Conservation (phyloP, 148 eudicot species). For the Heliamphora exappendiculata region DNA sequence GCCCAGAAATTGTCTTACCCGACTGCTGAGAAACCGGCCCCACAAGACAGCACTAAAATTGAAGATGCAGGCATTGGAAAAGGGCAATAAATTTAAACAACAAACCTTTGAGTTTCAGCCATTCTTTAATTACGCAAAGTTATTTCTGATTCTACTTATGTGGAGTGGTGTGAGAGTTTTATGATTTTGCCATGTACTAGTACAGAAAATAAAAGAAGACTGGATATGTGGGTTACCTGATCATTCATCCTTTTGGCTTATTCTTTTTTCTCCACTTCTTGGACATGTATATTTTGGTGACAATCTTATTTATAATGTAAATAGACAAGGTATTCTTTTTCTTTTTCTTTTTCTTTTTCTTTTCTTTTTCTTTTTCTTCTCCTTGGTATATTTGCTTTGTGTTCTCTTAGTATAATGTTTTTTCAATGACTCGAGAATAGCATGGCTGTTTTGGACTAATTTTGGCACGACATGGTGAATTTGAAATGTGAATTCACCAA, state of each 20-base stretch:
- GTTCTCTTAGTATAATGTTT: neutral
- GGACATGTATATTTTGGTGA: slow-evolving; percentile 8
- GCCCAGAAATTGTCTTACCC: slow-evolving; percentile 54
- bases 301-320: slow-evolving; percentile 1
- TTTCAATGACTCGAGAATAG: no score
- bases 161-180: slow-evolving; percentile 9
- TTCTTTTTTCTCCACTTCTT: neutral
- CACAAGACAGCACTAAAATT: slow-evolving; percentile 17
- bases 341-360: neutral
- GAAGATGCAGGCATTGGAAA: slow-evolving; percentile 23
- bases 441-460: no score
- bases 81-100: slow-evolving; percentile 4
- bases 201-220: slow-evolving; percentile 13
- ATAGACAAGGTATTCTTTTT: neutral
- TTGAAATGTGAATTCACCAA: no score
- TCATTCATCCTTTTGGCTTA: neutral
- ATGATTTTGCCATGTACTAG: neutral
- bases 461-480: no score
- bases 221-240: neutral
- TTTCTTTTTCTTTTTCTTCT: neutral
- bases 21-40: slow-evolving; percentile 37
- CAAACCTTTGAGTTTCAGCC: neutral
- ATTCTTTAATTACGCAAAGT: slow-evolving; percentile 1
- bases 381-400: neutral
- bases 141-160: neutral